phyloP scores from a whole-genome alignment of 768 basidiomycete species.

The Agaricus blazei region DNA sequence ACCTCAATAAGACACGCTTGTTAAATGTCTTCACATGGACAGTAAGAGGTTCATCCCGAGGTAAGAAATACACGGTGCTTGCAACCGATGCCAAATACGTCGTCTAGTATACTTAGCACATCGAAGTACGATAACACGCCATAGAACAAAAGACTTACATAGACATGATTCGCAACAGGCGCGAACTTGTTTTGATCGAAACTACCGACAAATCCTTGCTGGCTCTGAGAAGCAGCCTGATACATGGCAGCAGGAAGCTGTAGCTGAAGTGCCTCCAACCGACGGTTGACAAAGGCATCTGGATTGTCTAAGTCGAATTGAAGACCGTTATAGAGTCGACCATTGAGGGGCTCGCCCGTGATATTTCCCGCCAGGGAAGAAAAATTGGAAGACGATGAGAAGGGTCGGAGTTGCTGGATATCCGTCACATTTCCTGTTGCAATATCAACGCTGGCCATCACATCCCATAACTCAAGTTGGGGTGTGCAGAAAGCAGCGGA shows the following conservation, averaged over 20 bases:
- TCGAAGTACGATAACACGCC: not conserved
- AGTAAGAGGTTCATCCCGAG: slow-evolving; percentile 26
- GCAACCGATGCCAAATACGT: slow-evolving; percentile 47
- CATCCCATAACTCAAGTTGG: slow-evolving; percentile 37
- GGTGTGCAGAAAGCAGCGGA: slow-evolving; percentile 47
- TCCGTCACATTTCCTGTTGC: slow-evolving; percentile 36
- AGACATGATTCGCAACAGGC: slow-evolving; percentile 34
- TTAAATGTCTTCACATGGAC: slow-evolving; percentile 38
- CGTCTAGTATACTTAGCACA: slow-evolving; percentile 20
- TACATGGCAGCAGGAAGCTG: slow-evolving; percentile 49
- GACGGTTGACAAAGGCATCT: slow-evolving; percentile 33
- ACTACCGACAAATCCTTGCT: slow-evolving; percentile 30
- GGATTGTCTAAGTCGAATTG: slow-evolving; percentile 38
- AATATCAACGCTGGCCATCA: slow-evolving; percentile 38
- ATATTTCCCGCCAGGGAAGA: slow-evolving; percentile 37
- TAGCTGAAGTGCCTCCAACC: slow-evolving; percentile 39
- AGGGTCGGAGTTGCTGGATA: slow-evolving; percentile 36
- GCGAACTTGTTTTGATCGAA: slow-evolving; percentile 34
- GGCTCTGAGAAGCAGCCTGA: slow-evolving; percentile 36
- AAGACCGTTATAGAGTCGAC: slow-evolving; percentile 50
- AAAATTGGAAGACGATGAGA: slow-evolving; percentile 32
- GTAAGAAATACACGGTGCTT: slow-evolving; percentile 45
- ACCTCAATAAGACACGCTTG: slow-evolving; percentile 48
- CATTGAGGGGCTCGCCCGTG: slow-evolving; percentile 38
- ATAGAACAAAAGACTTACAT: slow-evolving; percentile 32